A percentile compares a stretch with the other conserved stretches of the same genome.
Conservation (phyloP, 805 yeast genomes). For the Debaryomyces maramus region DNA sequence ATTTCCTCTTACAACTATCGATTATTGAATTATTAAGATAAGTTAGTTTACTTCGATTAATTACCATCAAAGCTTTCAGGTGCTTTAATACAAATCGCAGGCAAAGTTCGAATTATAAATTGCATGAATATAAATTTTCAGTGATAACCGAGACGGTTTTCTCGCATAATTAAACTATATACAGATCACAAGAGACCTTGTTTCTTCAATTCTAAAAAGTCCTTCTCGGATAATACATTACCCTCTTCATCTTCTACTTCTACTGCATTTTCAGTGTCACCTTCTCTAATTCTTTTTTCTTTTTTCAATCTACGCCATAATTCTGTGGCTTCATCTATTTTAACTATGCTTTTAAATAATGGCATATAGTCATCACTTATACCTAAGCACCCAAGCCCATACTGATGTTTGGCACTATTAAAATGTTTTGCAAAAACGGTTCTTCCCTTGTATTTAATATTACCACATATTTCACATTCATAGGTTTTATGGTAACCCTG, state of each 20-base stretch:
- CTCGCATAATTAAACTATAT: neutral
- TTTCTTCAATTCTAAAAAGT: conserved; percentile 79
- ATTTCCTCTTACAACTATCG: neutral
- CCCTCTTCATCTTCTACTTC: conserved; percentile 94
- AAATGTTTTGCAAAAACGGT: conserved; percentile 74
- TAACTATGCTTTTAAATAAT: conserved; percentile 62
- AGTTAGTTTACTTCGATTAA: neutral
- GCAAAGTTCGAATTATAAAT: neutral
- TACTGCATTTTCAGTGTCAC: conserved; percentile 52
- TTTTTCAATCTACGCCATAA: conserved; percentile 52
- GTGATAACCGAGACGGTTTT: conserved; percentile 1
- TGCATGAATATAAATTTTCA: neutral
- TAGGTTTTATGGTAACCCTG: conserved; percentile 78
- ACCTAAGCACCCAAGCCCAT: conserved; percentile 77
- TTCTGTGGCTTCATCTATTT: conserved; percentile 64
- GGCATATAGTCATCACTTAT: conserved; percentile 46
- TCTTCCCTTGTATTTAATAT: conserved; percentile 70
- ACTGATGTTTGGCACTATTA: conserved; percentile 61
- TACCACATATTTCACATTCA: conserved; percentile 86
- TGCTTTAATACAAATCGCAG: neutral
- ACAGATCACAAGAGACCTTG: conserved; percentile 72
- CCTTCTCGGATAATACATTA: conserved; percentile 82
- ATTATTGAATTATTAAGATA: neutral
- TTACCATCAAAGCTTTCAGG: neutral
- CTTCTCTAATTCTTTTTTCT: conserved; percentile 36